These are phyloP conservation scores for Erodium moschatum DNA, from an alignment of 441 rosid genomes.

Conservation along the genomic window DNA sequence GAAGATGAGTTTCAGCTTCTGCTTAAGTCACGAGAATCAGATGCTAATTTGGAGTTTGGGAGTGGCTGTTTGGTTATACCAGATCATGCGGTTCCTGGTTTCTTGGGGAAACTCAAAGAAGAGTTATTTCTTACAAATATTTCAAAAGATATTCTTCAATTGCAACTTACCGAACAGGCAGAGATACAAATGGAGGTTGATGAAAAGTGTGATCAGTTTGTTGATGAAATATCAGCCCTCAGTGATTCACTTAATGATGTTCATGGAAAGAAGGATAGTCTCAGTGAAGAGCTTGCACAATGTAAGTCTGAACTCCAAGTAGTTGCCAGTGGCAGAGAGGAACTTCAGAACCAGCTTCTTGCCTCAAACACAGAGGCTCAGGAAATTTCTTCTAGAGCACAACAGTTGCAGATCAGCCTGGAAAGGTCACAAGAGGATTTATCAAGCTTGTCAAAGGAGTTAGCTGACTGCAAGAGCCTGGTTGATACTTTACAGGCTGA, in stretches of 20 bases:
- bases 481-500: constrained; percentile 39
- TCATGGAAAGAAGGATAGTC: constrained; percentile 35
- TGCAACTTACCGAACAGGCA: constrained; percentile 64
- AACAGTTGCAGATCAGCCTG: constrained; percentile 50
- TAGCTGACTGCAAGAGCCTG: constrained; percentile 38
- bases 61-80: constrained; percentile 21
- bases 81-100: constrained; percentile 22
- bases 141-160: constrained; percentile 46
- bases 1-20: constrained; percentile 55
- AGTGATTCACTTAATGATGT: constrained; percentile 38
- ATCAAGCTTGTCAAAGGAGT: constrained; percentile 37
- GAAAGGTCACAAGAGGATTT: constrained; percentile 45
- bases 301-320: constrained; percentile 62
- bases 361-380: constrained; percentile 41
- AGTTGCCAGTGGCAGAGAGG: constrained; percentile 41
- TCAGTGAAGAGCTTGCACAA: constrained; percentile 52
- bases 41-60: constrained; percentile 29
- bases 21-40: constrained; percentile 40
- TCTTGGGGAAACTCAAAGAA: constrained; percentile 51
- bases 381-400: constrained; percentile 43
- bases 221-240: constrained; percentile 47
- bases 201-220: constrained; percentile 35
- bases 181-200: constrained; percentile 42
- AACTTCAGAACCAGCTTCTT: constrained; percentile 44
- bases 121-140: constrained; percentile 57